A percentile compares a stretch with the other conserved stretches of the same genome.
Evolutionary conservation across 345 rosid species (phyloP).

Genomic region (Murraya paniculata): DNA sequence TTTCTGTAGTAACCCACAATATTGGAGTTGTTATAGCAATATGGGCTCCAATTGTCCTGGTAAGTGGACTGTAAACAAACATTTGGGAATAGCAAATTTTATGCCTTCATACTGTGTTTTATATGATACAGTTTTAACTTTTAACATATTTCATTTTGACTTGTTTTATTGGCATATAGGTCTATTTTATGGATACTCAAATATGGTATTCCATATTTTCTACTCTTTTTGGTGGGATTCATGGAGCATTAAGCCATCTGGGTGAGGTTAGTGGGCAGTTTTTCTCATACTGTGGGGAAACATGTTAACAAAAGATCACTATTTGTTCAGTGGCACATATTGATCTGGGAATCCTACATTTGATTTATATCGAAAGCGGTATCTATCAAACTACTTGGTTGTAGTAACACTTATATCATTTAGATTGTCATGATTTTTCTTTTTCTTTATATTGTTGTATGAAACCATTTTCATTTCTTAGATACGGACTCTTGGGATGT

Average conservation of each 20-base stretch:
- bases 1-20: slow-evolving; percentile 63
- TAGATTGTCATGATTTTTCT: neutral
- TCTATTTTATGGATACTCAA: slow-evolving; percentile 93
- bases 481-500: slow-evolving; percentile 96
- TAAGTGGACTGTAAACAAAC: slow-evolving; percentile 36
- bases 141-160: neutral
- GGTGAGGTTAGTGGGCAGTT: slow-evolving; percentile 72
- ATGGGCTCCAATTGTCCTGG: slow-evolving; percentile 93
- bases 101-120: slow-evolving; percentile 4
- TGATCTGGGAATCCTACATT: too few relatives aligned
- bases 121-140: neutral
- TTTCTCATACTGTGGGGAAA: slow-evolving; percentile 7
- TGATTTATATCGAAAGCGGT: neutral
- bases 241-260: slow-evolving; percentile 94
- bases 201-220: slow-evolving; percentile 98
- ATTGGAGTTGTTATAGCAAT: slow-evolving; percentile 84
- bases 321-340: neutral
- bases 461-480: slow-evolving; percentile 27
- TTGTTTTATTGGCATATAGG: slow-evolving; percentile 43
- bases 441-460: slow-evolving; percentile 15
- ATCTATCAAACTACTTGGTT: neutral
- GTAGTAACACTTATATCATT: slow-evolving; percentile 2
- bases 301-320: neutral
- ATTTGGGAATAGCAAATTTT: slow-evolving; percentile 12
- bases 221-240: slow-evolving; percentile 91